Evolutionary conservation across 148 eudicot genomes (phyloP), one percentile per base, ranked within the genome.

Genomic region (Limonium bicolor): DNA sequence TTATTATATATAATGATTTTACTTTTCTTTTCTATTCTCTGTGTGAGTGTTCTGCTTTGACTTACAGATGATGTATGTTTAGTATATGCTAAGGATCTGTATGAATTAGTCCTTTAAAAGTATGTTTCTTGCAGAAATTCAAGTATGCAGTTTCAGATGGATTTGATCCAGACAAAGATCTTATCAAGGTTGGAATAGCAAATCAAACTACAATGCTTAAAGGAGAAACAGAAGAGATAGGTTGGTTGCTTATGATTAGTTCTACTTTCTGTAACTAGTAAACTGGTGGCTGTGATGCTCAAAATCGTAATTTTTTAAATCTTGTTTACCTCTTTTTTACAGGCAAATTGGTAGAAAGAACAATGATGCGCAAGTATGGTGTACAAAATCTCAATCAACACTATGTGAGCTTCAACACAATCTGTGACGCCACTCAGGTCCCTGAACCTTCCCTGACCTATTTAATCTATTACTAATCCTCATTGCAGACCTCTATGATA

Each of bases 141-240:
- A 85, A 81, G 50, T 40, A 40, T 78, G 95, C 99, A 22, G 66
- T 76, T 36, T 92, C 99, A 6, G 26, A 73, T 30, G 99, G 95
- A 27, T 92, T 92, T 62, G 99, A 92, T 67, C 99, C 99, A 4
- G 95, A 92, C 69, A 65, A 26, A 50, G 94, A 92, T 65, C 86
- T 92, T 40, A 41, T 48, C 28, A 92, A 76, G 74, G 68, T 62
- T 63, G 99, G 99, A 38, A 82, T 92, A 40, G 99, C 99, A 27
- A 92, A 92, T 56, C 99, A 92, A 63, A 85, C 99, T 50, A 92
- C 95, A 6, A 92, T 92, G 99, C 82, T 92, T 48, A 92, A 85
- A 82, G 94, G 95, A 47, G 99, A 92, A 70, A 92, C 99, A 19
- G 99, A 92, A 63, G 99, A 92, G 53, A 92, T 92, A 48, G 99